Evolutionary conservation across 179 eudicot species (phyloP), one percentile per base, ranked within the genome.

Genomic region (Beta lomatogona): DNA sequence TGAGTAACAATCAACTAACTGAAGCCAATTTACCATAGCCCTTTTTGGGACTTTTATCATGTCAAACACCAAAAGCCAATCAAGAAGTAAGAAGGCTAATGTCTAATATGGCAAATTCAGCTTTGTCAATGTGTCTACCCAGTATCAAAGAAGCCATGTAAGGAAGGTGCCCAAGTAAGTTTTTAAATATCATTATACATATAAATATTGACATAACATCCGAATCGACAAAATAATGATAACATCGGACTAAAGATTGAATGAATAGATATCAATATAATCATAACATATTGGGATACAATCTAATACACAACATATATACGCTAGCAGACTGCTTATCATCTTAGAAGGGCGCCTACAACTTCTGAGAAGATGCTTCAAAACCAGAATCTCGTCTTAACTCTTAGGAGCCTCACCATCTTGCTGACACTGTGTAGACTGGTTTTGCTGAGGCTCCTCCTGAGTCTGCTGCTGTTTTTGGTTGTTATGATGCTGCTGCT

Each of bases 231-330:
- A 80, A 71, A 76, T 50, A 77, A 63, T 77, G 66, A 72, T 50
- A 77, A 67, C 55, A 68, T 52, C 63, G 15, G 22, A 70, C 71
- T 12, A 81, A 80, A 77, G 79, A 84, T 84, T 81, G 81, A 84
- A 84, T 67, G 84, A 84, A 84, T 81, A 59, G 71, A 80, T 76
- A 45, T 41, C 77, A 82, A 36, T 36, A 36, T 36, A 36, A 28
- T 77, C 46, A 21, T 21, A 79, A 73, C 8, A 6, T 46, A 82
- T 59, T 22, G 61, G 31, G 53, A 44, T 28, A 25, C 53, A 53
- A 36, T 61, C 41, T 41, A 77, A 81, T 54, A 53, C 61, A 66
- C 14, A 55, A 31, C 64, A 59, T 67, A 72, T 72, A 71, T 73
- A 77, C 73, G 74, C 60, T 45, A 19, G 54, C 70, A 19, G 69